Evolutionary conservation across 2,329 filamentous ascomycete species (phyloP), one percentile per base, ranked within the genome.

Genomic region (Fusarium tupiense): DNA sequence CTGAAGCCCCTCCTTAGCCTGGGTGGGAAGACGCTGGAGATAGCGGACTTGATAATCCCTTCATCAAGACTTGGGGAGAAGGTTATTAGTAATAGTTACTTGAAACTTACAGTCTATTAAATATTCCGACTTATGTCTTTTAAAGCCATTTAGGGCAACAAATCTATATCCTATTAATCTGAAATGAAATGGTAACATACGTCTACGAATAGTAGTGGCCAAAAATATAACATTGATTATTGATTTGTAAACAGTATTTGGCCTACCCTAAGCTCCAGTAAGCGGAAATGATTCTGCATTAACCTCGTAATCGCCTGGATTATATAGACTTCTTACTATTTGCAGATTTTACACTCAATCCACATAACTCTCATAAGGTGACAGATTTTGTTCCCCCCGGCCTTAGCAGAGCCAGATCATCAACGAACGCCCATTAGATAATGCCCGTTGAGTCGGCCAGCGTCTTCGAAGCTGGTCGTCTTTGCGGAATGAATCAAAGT

Each of bases 11-110:
- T 17, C 8, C 17, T 19, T 5, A 5, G 43, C n/a, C 9, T 20
- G 1, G 13, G 24, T 14, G 8, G 6, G 20, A 29, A 22, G 13
- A 29, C 6, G 26, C 8, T 29, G 26, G 20, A 4, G 13, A 22
- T 4, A 0, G 12, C 17, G 0, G 29, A 11, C 2, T 29, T 16
- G 4, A 22, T 8, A 4, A 8, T 8, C 0, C 13, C 0, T 16
- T 29, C 0, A 22, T 7, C 9, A 22, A 22, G 10, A 8, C 13
- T 11, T 0, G 0, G 8, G 20, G 46, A 22, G 4, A 17, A 16
- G 3, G 2, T 17, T 6, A 2, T 49, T 3, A 7, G 8, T 12
- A 3, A 3, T 5, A 22, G 2, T 47, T n/a, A 26, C 10, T 10
- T 20, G 5, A 2, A 13, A 16, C 24, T 35, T 14, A 10, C 6